Evolutionary conservation across 2,329 filamentous ascomycete species (phyloP).

Genomic region (Talaromyces sp.): DNA sequence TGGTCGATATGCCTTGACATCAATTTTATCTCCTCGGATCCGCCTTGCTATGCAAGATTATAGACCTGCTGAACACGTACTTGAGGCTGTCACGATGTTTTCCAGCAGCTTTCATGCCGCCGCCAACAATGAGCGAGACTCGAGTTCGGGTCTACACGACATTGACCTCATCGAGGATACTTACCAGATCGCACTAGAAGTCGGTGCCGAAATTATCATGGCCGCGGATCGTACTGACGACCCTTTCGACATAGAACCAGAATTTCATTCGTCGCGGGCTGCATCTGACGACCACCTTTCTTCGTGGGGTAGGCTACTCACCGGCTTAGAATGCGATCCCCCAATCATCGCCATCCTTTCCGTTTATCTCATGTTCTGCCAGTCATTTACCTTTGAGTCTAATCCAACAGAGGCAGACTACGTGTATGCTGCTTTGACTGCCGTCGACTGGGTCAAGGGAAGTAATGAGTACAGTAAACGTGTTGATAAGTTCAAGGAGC

Average conservation of each 20-base stretch:
- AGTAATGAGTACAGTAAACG: neutral
- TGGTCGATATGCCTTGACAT: constrained; percentile 2
- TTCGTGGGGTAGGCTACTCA: neutral
- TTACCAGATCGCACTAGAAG: constrained; percentile 1
- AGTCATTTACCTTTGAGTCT: constrained; percentile 4
- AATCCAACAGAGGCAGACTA: constrained; percentile 1
- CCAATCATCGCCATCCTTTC: neutral
- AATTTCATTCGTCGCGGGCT: neutral
- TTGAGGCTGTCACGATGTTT: neutral
- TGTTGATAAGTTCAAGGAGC: neutral
- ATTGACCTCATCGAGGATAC: constrained; percentile 3
- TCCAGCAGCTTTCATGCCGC: neutral
- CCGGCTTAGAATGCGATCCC: neutral
- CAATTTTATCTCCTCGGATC: neutral
- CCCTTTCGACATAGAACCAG: neutral
- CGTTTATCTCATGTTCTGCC: constrained; percentile 2
- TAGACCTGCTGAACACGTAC: neutral
- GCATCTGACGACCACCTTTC: neutral
- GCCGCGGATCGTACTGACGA: neutral
- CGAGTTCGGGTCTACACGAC: neutral
- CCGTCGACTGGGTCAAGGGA: constrained; percentile 1
- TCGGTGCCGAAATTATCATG: neutral
- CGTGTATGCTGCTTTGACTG: constrained; percentile 7
- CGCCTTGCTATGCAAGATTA: neutral
- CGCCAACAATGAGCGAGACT: neutral